These are phyloP conservation scores for Paraphysoderma sedebokerense DNA, from an alignment of 371 early-diverging fungal genomes.

Conservation along the genomic window DNA sequence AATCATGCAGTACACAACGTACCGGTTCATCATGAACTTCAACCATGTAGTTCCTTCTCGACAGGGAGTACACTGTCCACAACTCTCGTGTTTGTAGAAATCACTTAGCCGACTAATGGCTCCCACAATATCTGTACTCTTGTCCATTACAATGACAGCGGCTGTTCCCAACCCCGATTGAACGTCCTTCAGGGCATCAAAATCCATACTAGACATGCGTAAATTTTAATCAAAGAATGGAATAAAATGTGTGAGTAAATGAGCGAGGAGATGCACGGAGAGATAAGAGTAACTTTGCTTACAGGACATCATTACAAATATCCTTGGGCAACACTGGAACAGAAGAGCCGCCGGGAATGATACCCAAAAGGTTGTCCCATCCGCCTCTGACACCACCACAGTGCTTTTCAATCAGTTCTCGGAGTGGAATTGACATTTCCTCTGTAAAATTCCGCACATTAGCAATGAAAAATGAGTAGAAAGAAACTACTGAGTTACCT, in stretches of 20 bases:
- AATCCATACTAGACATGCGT: constrained; percentile 61
- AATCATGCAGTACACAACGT: too few relatives aligned
- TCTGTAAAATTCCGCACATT: constrained; percentile 19
- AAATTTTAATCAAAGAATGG: not conserved
- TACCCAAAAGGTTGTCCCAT: constrained; percentile 96
- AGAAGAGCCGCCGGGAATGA: constrained; percentile 94
- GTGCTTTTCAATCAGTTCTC: constrained; percentile 88
- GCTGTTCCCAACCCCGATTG: constrained; percentile 91
- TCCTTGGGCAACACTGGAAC: constrained; percentile 78
- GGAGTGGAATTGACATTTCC: constrained; percentile 91
- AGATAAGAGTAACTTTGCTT: constrained; percentile 4
- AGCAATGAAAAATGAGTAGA: not conserved
- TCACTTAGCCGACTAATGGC: constrained; percentile 82
- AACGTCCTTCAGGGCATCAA: constrained; percentile 86
- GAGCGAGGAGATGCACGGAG: not conserved
- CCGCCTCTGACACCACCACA: constrained; percentile 94
- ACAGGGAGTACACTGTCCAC: constrained; percentile 98
- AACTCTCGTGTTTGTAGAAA: constrained; percentile 92
- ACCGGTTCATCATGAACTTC: constrained; percentile 86
- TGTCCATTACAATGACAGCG: constrained; percentile 95
- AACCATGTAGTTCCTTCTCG: constrained; percentile 94
- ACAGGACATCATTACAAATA: constrained; percentile 75
- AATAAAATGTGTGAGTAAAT: not conserved
- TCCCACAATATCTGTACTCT: constrained; percentile 76
- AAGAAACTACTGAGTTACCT: constrained; percentile 1